Evolutionary conservation across 257 asterid genomes (phyloP).

Genomic region (Jaltomata sinuosa): DNA sequence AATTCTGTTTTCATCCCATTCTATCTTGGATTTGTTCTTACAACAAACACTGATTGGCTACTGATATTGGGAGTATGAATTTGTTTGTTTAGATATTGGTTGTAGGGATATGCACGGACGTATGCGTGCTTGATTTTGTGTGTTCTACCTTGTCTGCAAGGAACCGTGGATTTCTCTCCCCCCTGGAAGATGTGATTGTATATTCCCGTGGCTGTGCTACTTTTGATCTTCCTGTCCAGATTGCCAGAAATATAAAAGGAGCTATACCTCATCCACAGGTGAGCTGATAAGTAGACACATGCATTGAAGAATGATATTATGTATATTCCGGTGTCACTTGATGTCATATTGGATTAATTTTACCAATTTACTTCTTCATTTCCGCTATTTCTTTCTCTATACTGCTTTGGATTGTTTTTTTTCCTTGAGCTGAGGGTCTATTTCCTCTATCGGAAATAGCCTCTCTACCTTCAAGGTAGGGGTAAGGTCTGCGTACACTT

Average conservation of each 20-base stretch:
- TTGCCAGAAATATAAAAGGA: constrained; percentile 51
- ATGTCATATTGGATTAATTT: too few relatives aligned
- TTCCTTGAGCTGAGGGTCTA: too few relatives aligned
- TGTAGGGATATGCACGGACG: constrained; percentile 83
- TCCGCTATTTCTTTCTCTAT: too few relatives aligned
- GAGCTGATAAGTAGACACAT: not conserved
- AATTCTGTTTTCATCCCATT: not conserved
- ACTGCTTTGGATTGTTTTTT: too few relatives aligned
- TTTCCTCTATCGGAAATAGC: too few relatives aligned
- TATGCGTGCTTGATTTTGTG: constrained; percentile 84
- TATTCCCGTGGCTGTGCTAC: constrained; percentile 89
- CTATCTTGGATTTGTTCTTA: not conserved
- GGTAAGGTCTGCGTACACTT: too few relatives aligned
- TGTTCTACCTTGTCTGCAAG: constrained; percentile 75
- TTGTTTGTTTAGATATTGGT: constrained; percentile 51
- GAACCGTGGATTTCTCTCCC: constrained; percentile 53
- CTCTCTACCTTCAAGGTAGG: too few relatives aligned
- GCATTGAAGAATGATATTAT: not conserved
- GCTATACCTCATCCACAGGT: constrained; percentile 94
- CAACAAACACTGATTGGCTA: not conserved
- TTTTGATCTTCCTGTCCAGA: constrained; percentile 58
- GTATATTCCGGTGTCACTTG: not conserved
- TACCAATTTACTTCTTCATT: too few relatives aligned
- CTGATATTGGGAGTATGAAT: not conserved
- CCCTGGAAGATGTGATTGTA: constrained; percentile 66